phyloP scores from a whole-genome alignment of 805 yeast species.

The Nadsonia fulvescens region DNA sequence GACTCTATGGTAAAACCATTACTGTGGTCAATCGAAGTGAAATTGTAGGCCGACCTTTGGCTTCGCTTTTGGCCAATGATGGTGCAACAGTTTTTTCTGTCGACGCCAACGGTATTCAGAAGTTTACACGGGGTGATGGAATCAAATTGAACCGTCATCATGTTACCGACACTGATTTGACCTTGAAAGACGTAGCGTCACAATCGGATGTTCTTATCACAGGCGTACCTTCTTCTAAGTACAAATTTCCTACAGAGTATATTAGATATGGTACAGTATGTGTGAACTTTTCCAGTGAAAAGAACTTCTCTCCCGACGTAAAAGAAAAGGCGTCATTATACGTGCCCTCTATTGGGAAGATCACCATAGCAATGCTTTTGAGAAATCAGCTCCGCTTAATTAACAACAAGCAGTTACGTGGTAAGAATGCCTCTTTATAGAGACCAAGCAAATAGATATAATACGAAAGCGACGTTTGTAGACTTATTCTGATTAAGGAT shows the following conservation, averaged over 20 bases:
- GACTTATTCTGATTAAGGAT: too few relatives aligned
- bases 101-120: slow-evolving; percentile 73
- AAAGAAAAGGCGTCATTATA: slow-evolving; percentile 77
- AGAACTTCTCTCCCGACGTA: slow-evolving; percentile 65
- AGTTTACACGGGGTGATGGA: slow-evolving; percentile 88
- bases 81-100: slow-evolving; percentile 93
- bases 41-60: slow-evolving; percentile 93
- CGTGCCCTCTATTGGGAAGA: slow-evolving; percentile 93
- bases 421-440: too few relatives aligned
- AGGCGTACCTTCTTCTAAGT: slow-evolving; percentile 74
- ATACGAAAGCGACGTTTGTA: too few relatives aligned
- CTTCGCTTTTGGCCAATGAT: slow-evolving; percentile 89
- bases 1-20: slow-evolving; percentile 82
- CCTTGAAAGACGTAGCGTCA: slow-evolving; percentile 47
- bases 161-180: slow-evolving; percentile 36
- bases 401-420: slow-evolving; percentile 34
- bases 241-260: slow-evolving; percentile 71
- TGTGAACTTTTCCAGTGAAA: slow-evolving; percentile 75
- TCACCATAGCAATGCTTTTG: slow-evolving; percentile 84
- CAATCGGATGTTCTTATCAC: slow-evolving; percentile 85
- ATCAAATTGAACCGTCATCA: slow-evolving; percentile 65
- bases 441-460: too few relatives aligned
- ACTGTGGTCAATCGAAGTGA: slow-evolving; percentile 87
- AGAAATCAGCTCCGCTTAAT: slow-evolving; percentile 74
- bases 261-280: slow-evolving; percentile 80